Percentiles rank a stretch among this genome's conserved stretches.
phyloP scores from a whole-genome alignment of 805 yeast species.

The Ogataea saltuana region DNA sequence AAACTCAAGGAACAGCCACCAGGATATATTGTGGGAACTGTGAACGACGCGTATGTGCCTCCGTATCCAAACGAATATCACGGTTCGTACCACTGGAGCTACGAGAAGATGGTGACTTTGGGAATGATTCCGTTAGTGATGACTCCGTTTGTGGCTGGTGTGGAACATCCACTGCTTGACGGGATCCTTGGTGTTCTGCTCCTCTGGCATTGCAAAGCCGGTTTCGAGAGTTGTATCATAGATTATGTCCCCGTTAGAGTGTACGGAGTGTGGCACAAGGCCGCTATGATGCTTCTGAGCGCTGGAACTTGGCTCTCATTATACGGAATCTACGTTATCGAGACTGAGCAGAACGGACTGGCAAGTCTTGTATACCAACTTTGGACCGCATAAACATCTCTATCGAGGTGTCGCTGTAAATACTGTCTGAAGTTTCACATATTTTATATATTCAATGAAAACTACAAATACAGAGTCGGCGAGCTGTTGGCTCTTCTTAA shows the following conservation, averaged over 20 bases:
- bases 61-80: constrained; percentile 66
- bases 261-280: constrained; percentile 73
- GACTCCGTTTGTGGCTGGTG: constrained; percentile 76
- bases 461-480: not conserved
- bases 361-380: constrained; percentile 60
- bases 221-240: constrained; percentile 86
- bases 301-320: constrained; percentile 70
- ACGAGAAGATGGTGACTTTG: constrained; percentile 71
- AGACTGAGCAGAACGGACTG: constrained; percentile 78
- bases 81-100: constrained; percentile 94
- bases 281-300: constrained; percentile 66
- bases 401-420: constrained; percentile 5
- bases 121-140: constrained; percentile 76
- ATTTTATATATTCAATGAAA: not conserved
- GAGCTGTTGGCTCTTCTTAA: not conserved
- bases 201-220: constrained; percentile 79
- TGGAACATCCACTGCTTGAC: constrained; percentile 69
- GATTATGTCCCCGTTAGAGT: constrained; percentile 90
- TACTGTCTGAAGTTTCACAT: constrained; percentile 2
- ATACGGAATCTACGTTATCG: constrained; percentile 80
- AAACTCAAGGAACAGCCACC: constrained; percentile 79
- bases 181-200: constrained; percentile 64
- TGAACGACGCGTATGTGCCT: constrained; percentile 78
- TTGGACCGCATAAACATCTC: constrained; percentile 53
- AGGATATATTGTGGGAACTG: constrained; percentile 89